These are phyloP conservation scores for Zymoseptoria brevis DNA, from an alignment of 2,329 filamentous ascomycete species.

Conservation along the genomic window DNA sequence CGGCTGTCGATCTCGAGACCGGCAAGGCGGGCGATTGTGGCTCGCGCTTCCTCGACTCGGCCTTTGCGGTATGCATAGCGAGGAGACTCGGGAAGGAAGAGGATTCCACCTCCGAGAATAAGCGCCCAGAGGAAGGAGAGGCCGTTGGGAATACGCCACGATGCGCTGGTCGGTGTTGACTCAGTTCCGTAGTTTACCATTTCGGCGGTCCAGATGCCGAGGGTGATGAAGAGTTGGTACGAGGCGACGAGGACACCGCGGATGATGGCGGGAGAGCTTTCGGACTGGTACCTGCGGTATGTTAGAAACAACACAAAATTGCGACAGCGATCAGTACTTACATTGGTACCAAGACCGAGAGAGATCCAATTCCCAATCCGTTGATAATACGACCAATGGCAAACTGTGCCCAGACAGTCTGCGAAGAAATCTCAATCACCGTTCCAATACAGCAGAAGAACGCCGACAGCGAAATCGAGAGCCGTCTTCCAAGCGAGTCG, in stretches of 20 bases:
- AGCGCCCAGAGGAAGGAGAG: constrained; percentile 27
- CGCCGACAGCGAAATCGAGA: constrained; percentile 44
- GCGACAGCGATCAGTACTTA: not conserved
- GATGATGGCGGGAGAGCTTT: constrained; percentile 54
- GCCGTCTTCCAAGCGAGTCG: constrained; percentile 44
- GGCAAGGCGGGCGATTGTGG: constrained; percentile 23
- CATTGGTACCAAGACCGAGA: constrained; percentile 55
- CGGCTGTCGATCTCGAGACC: constrained; percentile 21
- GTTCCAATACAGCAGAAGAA: constrained; percentile 36
- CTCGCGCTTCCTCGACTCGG: constrained; percentile 25
- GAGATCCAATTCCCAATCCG: constrained; percentile 37
- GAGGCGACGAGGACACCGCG: constrained; percentile 54
- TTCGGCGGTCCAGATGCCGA: constrained; percentile 33
- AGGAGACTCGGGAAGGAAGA: constrained; percentile 28
- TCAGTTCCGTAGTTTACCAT: constrained; percentile 27
- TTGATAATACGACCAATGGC: constrained; percentile 42
- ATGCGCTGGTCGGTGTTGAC: constrained; percentile 13
- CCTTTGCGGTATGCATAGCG: constrained; percentile 27
- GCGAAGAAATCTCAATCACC: constrained; percentile 37
- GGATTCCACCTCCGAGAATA: constrained; percentile 27
- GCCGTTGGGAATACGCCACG: constrained; percentile 28
- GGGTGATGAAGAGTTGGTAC: constrained; percentile 40
- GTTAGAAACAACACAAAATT: not conserved
- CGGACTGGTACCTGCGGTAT: constrained; percentile 47
- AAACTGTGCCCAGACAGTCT: constrained; percentile 36